Percentiles rank a stretch among this genome's conserved stretches.
Evolutionary conservation across 2,329 filamentous ascomycete species (phyloP).

Genomic region (Periconia sp.): DNA sequence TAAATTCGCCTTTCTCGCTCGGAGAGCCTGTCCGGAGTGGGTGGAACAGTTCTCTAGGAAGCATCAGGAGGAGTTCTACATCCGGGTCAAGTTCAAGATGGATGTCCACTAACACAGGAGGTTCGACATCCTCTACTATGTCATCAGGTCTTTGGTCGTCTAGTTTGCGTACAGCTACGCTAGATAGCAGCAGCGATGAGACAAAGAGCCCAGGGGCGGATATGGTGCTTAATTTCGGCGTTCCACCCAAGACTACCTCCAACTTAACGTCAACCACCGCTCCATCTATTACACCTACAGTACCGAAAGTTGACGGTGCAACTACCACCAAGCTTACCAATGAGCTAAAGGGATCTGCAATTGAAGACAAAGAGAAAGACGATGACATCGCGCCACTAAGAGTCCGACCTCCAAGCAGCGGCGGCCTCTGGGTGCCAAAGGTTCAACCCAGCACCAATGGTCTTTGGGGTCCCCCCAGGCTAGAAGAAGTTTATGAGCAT

Average conservation of each 20-base stretch:
- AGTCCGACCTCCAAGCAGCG: background rate
- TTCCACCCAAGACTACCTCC: slow-evolving; percentile 7
- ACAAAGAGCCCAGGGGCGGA: slow-evolving; percentile 35
- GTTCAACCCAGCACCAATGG: slow-evolving; percentile 34
- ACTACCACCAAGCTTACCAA: slow-evolving; percentile 12
- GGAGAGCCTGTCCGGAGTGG: slow-evolving; percentile 34
- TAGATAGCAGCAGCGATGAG: slow-evolving; percentile 22
- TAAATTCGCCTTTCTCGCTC: slow-evolving; percentile 36
- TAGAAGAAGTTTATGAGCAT: slow-evolving; percentile 43
- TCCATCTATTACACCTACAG: slow-evolving; percentile 11
- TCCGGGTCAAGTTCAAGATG: slow-evolving; percentile 33
- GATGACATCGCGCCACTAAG: slow-evolving; percentile 39
- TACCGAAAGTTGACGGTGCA: slow-evolving; percentile 11
- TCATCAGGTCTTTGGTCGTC: slow-evolving; percentile 48
- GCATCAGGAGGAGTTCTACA: slow-evolving; percentile 47
- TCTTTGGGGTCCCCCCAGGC: slow-evolving; percentile 52
- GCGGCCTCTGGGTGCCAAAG: slow-evolving; percentile 35
- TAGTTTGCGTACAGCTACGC: slow-evolving; percentile 25
- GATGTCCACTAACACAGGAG: slow-evolving; percentile 23
- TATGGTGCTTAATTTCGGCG: slow-evolving; percentile 41
- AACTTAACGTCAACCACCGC: slow-evolving; percentile 9
- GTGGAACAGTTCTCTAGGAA: slow-evolving; percentile 47
- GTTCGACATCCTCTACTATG: slow-evolving; percentile 27
- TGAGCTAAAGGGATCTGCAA: background rate
- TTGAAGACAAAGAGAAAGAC: slow-evolving; percentile 33